These are phyloP conservation scores for Phytophthora meadii DNA, from an alignment of 352 stramenopile species.

Conservation along the genomic window DNA sequence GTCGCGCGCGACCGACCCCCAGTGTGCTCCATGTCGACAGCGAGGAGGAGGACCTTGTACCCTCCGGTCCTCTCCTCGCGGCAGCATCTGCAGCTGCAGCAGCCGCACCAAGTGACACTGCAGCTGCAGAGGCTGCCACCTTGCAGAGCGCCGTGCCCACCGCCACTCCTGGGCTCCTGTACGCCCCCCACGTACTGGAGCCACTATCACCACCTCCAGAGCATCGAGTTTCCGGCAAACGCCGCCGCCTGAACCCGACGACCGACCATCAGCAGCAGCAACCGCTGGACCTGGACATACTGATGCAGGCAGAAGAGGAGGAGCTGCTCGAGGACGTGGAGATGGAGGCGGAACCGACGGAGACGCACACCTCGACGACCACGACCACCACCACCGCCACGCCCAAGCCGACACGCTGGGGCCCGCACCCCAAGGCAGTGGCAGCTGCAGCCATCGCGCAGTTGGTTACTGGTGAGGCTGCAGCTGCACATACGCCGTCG, in stretches of 20 bases:
- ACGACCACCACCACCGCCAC: not conserved
- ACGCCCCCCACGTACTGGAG: not conserved
- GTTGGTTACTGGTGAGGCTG: not conserved
- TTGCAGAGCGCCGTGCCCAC: not conserved
- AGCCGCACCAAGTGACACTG: conserved; percentile 1
- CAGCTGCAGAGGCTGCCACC: not conserved
- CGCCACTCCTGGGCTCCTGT: not conserved
- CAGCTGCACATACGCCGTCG: not conserved
- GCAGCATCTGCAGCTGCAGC: not conserved
- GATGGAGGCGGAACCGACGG: not conserved
- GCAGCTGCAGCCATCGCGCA: not conserved
- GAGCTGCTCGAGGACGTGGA: not conserved
- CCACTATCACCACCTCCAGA: too few species aligned
- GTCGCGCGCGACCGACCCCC: not conserved
- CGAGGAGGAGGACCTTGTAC: not conserved
- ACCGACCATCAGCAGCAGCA: too few species aligned
- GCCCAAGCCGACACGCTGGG: not conserved
- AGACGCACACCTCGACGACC: not conserved
- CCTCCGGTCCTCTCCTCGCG: not conserved
- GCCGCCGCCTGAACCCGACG: too few species aligned
- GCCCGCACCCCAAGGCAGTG: not conserved
- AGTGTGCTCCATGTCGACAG: too few species aligned
- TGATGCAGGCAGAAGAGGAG: not conserved
- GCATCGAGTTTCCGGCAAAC: not conserved
- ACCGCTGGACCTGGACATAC: not conserved